Percentiles rank a stretch among this genome's conserved stretches.
Evolutionary conservation across 169 alveolate species (phyloP).

Genomic region (Besnoitia besnoiti): DNA sequence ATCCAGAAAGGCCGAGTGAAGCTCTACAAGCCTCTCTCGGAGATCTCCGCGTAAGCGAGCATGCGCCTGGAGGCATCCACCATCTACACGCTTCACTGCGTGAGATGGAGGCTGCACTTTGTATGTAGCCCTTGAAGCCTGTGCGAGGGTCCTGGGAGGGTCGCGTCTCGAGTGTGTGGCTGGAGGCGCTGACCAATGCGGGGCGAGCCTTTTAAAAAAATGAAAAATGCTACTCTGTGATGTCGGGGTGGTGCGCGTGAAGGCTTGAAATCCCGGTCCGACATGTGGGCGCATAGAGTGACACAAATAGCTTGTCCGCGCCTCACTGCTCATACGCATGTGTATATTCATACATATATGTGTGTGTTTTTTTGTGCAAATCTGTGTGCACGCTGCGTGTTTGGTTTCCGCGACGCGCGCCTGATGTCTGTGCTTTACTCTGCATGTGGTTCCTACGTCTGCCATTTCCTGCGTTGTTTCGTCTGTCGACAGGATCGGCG

Average conservation of each 20-base stretch:
- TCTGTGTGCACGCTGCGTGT: neutral
- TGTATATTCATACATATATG: neutral
- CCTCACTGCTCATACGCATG: neutral
- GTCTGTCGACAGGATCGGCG: neutral
- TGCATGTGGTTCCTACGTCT: neutral
- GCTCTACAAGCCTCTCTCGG: neutral
- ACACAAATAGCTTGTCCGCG: neutral
- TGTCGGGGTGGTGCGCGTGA: neutral
- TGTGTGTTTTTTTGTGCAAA: neutral
- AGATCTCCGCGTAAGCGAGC: slow-evolving; percentile 23
- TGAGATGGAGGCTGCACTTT: no score
- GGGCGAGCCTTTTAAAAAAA: neutral
- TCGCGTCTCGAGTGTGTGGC: no score
- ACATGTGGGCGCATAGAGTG: neutral
- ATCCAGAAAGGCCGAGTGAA: slow-evolving; percentile 28
- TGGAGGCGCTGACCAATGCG: no score
- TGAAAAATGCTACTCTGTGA: neutral
- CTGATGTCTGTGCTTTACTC: neutral
- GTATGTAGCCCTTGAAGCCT: no score
- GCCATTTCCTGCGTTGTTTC: neutral
- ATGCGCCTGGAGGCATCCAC: neutral
- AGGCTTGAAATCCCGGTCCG: neutral
- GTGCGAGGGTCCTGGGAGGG: no score
- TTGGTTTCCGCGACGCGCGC: neutral
- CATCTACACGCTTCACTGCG: no score